Evolutionary conservation across 208 protist genomes (phyloP), one percentile per base, ranked within the genome.

Genomic region (Trypanosomatidae sp.): DNA sequence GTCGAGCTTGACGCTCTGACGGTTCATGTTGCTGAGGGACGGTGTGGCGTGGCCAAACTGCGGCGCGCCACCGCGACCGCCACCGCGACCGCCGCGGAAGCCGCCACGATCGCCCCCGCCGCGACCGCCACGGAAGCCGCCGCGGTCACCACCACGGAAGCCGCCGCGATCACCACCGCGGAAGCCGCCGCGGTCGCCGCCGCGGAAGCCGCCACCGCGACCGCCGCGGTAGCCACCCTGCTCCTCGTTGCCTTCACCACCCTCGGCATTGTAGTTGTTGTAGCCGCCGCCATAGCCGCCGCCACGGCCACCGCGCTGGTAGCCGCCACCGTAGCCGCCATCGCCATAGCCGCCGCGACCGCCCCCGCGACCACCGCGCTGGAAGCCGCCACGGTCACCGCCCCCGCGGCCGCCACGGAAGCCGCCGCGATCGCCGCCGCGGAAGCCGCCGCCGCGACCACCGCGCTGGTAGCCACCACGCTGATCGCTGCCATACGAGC

Each of bases 1-100:
- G 48, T 72, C 75, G 38, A 86, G 71, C 57, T 79, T 86, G 10
- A 63, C 61, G 50, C 57, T 86, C 43, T 68, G 63, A 30, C 64
- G 53, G 33, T 70, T 67, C 38, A 38, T 48, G 13, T 56, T 61
- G 46, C 66, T 62, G 13, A 91, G 62, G 19, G 61, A 51, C 18
- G 76, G 66, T 3, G 70, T 35, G 28, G 67, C 48, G 45, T 52
- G 54, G 28, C 81, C 81, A 39, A 87, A 81, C 57, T 61, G 60
- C 40, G 73, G 65, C 15, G 73, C 66, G 15, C 61, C 75, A 32
- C 63, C 63, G 22, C 67, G 56, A 46, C 53, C 49, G 26, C 61
- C 67, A 19, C 61, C 61, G 21, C 71, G 65, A 8, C 65, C 65
- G 32, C 71, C 79, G 43, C 62, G 77, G 48, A 62, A 68, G 20